Evolutionary conservation across 2,329 filamentous ascomycete species (phyloP).

Genomic region (Calonectria pauciramosa): DNA sequence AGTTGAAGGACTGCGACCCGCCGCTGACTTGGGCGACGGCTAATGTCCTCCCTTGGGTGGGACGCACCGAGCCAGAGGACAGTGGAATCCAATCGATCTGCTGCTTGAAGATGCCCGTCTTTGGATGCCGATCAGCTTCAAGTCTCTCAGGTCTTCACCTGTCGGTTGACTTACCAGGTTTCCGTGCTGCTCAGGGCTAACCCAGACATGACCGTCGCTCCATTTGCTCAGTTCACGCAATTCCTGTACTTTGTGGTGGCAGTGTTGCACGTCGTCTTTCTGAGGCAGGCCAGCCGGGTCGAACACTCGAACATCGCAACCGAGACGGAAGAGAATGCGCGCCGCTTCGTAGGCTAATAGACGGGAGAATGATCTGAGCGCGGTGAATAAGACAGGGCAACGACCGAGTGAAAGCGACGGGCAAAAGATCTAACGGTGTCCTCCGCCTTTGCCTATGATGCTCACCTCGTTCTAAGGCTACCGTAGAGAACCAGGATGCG

Average conservation of each 20-base stretch:
- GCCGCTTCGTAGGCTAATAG: conserved; percentile 72
- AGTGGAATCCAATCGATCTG: conserved; percentile 80
- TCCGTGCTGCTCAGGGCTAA: conserved; percentile 76
- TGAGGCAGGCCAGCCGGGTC: conserved; percentile 70
- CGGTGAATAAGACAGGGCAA: no score
- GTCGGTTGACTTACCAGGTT: conserved; percentile 71
- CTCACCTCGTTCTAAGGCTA: conserved; percentile 62
- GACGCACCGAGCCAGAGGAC: conserved; percentile 71
- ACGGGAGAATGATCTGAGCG: conserved; percentile 69
- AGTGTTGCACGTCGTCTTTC: conserved; percentile 72
- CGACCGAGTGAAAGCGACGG: no score
- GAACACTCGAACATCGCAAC: conserved; percentile 76
- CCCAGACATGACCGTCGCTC: conserved; percentile 77
- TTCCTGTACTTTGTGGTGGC: conserved; percentile 73
- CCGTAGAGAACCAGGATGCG: conserved; percentile 74
- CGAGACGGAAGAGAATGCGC: conserved; percentile 73
- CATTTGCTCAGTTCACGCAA: conserved; percentile 71
- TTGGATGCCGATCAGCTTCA: conserved; percentile 40
- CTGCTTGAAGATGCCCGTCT: conserved; percentile 77
- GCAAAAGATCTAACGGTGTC: no score
- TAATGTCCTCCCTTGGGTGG: conserved; percentile 75
- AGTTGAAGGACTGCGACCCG: conserved; percentile 77
- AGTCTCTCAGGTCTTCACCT: no score
- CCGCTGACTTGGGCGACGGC: conserved; percentile 74
- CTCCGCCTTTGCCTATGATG: no score